Percentiles rank a stretch among this genome's conserved stretches.
These are phyloP conservation scores for Chenopodium berlandieri DNA, from an alignment of 148 eudicot species.

Conservation along the genomic window DNA sequence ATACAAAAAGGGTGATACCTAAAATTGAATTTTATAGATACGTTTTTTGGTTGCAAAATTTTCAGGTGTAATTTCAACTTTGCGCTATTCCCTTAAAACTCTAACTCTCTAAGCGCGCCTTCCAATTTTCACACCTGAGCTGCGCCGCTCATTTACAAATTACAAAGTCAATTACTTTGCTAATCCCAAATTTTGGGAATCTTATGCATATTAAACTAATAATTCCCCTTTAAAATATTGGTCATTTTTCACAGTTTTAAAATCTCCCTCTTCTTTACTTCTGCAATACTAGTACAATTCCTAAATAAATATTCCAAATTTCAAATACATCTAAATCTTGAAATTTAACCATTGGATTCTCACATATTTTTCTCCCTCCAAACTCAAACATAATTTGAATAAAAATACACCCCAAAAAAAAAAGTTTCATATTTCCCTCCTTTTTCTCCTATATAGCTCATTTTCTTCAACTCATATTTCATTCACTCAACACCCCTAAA, in stretches of 20 bases:
- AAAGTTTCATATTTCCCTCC: neutral
- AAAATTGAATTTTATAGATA: neutral
- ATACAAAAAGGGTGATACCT: too few species aligned
- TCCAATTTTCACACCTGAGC: neutral
- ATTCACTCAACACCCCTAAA: neutral
- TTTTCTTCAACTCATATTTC: neutral
- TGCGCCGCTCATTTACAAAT: neutral
- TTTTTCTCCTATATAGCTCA: neutral
- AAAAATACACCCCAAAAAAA: too few species aligned
- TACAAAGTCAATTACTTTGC: neutral
- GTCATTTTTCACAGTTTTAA: neutral
- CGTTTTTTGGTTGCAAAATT: neutral
- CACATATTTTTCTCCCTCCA: too few species aligned
- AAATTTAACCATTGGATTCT: too few species aligned
- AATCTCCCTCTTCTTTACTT: slow-evolving; percentile 5
- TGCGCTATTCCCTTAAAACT: neutral
- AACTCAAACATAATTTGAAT: neutral
- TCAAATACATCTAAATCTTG: neutral
- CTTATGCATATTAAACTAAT: neutral
- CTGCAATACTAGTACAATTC: neutral
- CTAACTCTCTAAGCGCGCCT: neutral
- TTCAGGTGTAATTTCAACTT: neutral
- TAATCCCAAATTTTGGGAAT: slow-evolving; percentile 3
- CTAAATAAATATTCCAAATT: neutral
- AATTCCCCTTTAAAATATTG: neutral